Percentiles rank a stretch among this genome's conserved stretches.
These are phyloP conservation scores for Sarocladiaceae sp. DNA, from an alignment of 2,329 filamentous ascomycete genomes.

Conservation along the genomic window DNA sequence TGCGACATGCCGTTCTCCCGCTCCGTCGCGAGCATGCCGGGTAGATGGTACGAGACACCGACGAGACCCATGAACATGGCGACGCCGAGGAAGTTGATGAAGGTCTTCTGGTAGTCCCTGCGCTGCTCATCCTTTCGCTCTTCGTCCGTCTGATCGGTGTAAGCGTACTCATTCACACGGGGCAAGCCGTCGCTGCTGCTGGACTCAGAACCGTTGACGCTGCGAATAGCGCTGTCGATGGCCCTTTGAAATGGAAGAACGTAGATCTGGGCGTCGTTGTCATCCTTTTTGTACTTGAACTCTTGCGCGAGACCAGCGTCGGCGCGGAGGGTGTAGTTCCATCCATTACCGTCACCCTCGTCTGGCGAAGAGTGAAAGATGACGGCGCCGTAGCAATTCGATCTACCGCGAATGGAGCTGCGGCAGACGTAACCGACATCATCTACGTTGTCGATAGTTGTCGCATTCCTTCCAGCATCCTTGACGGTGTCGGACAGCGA, in stretches of 20 bases:
- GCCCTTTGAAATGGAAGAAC: slow-evolving; percentile 62
- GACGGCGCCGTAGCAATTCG: slow-evolving; percentile 65
- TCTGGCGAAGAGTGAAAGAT: slow-evolving; percentile 64
- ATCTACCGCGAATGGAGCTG: slow-evolving; percentile 55
- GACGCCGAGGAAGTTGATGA: slow-evolving; percentile 52
- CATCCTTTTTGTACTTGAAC: slow-evolving; percentile 48
- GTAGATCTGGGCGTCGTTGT: slow-evolving; percentile 61
- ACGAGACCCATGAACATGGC: neutral
- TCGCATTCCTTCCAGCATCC: slow-evolving; percentile 20
- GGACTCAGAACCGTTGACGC: slow-evolving; percentile 6
- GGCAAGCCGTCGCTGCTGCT: slow-evolving; percentile 18
- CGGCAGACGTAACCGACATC: slow-evolving; percentile 43
- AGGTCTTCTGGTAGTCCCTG: slow-evolving; percentile 54
- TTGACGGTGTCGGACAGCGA: slow-evolving; percentile 20
- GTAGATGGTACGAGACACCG: slow-evolving; percentile 52
- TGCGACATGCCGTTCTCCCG: slow-evolving; percentile 66
- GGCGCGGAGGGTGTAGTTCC: slow-evolving; percentile 69
- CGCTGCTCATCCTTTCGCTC: slow-evolving; percentile 51
- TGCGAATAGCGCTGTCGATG: slow-evolving; percentile 55
- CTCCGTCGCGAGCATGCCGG: slow-evolving; percentile 63
- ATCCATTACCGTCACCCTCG: slow-evolving; percentile 44
- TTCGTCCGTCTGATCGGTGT: slow-evolving; percentile 31
- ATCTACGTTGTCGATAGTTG: slow-evolving; percentile 16
- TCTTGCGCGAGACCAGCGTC: slow-evolving; percentile 50
- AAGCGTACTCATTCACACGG: slow-evolving; percentile 22